Percentiles rank a stretch among this genome's conserved stretches.
phyloP scores from a whole-genome alignment of 768 basidiomycete species.

The Amanita inopinata region DNA sequence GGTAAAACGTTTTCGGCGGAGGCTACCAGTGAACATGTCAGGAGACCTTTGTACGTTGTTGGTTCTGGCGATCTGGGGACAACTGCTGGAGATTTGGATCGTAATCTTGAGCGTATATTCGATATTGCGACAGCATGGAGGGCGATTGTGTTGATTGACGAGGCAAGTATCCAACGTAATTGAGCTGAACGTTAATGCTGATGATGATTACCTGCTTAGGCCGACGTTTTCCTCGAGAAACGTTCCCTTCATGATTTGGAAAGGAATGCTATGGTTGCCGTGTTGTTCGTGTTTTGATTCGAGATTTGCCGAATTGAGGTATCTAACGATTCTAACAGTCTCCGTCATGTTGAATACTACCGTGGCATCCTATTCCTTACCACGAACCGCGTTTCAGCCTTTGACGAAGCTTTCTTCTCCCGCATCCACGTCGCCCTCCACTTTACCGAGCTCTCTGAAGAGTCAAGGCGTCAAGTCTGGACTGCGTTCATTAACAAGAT shows the following conservation, averaged over 20 bases:
- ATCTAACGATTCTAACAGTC: slow-evolving; percentile 25
- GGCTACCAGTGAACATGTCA: slow-evolving; percentile 47
- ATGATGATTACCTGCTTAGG: slow-evolving; percentile 19
- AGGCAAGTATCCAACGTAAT: slow-evolving; percentile 18
- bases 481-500: slow-evolving; percentile 46
- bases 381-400: slow-evolving; percentile 46
- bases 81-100: slow-evolving; percentile 31
- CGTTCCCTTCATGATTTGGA: slow-evolving; percentile 54
- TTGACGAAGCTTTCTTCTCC: slow-evolving; percentile 62
- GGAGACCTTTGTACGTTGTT: slow-evolving; percentile 41
- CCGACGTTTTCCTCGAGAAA: slow-evolving; percentile 67
- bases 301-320: slow-evolving; percentile 7
- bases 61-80: slow-evolving; percentile 50
- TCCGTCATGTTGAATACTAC: slow-evolving; percentile 49
- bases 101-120: slow-evolving; percentile 34
- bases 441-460: slow-evolving; percentile 45
- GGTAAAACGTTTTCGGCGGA: slow-evolving; percentile 55
- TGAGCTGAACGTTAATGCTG: not conserved
- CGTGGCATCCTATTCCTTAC: slow-evolving; percentile 49
- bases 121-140: slow-evolving; percentile 53
- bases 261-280: slow-evolving; percentile 66
- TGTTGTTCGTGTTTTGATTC: slow-evolving; percentile 32
- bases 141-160: slow-evolving; percentile 48
- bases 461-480: slow-evolving; percentile 54
- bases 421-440: slow-evolving; percentile 59